Conservation (phyloP, 306 rosid species). For the Bauhinia variegata region DNA sequence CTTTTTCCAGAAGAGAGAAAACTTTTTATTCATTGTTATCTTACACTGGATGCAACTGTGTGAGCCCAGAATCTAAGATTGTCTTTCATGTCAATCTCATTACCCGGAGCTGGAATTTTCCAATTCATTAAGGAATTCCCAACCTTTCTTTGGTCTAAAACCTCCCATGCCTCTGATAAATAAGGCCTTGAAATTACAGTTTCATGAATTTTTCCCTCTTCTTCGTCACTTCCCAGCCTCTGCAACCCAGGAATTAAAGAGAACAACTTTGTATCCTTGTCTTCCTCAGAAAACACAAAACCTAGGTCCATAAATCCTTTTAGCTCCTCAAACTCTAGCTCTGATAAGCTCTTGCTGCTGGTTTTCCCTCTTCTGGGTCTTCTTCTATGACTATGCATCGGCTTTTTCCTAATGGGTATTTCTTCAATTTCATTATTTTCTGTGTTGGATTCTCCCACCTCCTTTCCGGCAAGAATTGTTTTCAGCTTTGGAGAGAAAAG, state of each 20-base stretch:
- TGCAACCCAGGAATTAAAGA: conserved; percentile 78
- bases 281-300: conserved; percentile 77
- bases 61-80: conserved; percentile 73
- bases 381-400: conserved; percentile 20
- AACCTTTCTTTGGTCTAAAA: conserved; percentile 42
- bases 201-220: conserved; percentile 36
- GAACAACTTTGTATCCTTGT: conserved; percentile 54
- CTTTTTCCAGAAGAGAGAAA: not conserved
- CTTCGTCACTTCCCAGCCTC: conserved; percentile 44
- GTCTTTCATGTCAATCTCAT: conserved; percentile 63
- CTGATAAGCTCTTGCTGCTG: conserved; percentile 56
- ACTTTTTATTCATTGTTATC: conserved; percentile 30
- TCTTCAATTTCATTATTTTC: conserved; percentile 16
- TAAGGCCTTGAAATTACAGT: conserved; percentile 58
- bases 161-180: conserved; percentile 83
- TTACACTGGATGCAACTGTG: conserved; percentile 71
- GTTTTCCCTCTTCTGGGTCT: conserved; percentile 14
- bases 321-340: conserved; percentile 72
- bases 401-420: conserved; percentile 11
- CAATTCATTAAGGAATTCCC: conserved; percentile 48
- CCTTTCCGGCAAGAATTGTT: conserved; percentile 53
- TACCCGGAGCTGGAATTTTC: conserved; percentile 56
- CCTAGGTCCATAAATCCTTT: conserved; percentile 95
- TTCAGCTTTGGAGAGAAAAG: conserved; percentile 43
- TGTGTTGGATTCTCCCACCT: conserved; percentile 38